These are phyloP conservation scores for Dillenia turbinata DNA, from an alignment of 164 flowering plant genomes.

Conservation along the genomic window DNA sequence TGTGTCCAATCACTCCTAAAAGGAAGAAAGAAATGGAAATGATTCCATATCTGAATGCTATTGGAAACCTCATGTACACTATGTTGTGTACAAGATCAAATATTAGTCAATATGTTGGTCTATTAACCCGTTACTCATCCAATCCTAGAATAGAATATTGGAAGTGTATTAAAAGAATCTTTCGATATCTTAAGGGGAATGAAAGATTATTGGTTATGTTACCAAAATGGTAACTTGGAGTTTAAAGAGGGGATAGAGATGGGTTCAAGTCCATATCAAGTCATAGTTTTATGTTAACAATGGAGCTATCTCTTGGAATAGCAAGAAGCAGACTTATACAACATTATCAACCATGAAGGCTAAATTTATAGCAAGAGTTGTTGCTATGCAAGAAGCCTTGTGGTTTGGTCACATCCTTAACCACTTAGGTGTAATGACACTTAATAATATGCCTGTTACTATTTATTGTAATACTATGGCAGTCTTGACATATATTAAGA, in stretches of 20 bases:
- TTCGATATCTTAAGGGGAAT: neutral
- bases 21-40: too few species aligned
- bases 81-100: too few species aligned
- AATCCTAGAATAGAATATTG: too few species aligned
- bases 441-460: neutral
- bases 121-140: too few species aligned
- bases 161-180: too few species aligned
- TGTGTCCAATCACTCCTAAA: too few species aligned
- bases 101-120: too few species aligned
- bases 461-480: slow-evolving; percentile 1
- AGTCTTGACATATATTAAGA: neutral
- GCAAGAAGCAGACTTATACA: neutral
- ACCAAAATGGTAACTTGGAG: neutral
- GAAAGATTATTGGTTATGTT: neutral
- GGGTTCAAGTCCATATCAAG: slow-evolving; percentile 1
- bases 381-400: slow-evolving; percentile 3
- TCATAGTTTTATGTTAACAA: slow-evolving; percentile 4
- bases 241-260: neutral
- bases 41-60: too few species aligned
- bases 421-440: neutral
- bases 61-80: too few species aligned
- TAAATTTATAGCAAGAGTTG: neutral
- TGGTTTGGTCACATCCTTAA: slow-evolving; percentile 2
- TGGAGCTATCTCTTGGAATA: slow-evolving; percentile 11
- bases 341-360: slow-evolving; percentile 10